Conservation (phyloP, 352 stramenopile genomes). For the Pythium brachiatum region DNA sequence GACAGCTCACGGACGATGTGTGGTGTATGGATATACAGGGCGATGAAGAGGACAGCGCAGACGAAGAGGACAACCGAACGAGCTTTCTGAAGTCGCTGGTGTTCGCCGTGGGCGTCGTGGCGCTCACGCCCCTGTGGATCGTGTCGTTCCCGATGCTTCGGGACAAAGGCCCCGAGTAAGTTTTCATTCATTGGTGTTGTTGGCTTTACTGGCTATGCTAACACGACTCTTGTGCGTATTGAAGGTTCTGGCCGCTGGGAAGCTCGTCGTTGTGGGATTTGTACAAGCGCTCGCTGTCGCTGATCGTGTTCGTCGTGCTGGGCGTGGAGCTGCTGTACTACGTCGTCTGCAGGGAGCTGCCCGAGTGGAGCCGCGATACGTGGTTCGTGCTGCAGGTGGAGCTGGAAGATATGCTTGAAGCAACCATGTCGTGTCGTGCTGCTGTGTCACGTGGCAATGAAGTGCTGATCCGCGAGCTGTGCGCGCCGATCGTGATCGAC, state of each 20-base stretch:
- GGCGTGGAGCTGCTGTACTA: constrained; percentile 58
- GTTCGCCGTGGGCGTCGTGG: constrained; percentile 53
- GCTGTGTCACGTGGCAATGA: constrained; percentile 45
- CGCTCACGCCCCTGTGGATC: constrained; percentile 56
- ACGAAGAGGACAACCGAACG: constrained; percentile 11
- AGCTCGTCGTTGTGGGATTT: constrained; percentile 56
- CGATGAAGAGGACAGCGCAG: constrained; percentile 2
- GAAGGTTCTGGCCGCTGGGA: constrained; percentile 68
- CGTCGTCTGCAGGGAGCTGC: constrained; percentile 55
- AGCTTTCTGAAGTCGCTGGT: constrained; percentile 51
- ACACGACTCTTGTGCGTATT: background rate
- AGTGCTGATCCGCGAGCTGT: constrained; percentile 52
- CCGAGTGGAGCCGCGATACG: constrained; percentile 37
- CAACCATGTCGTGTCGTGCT: constrained; percentile 35
- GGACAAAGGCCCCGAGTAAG: constrained; percentile 51
- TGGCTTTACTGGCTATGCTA: background rate
- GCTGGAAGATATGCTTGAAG: constrained; percentile 35
- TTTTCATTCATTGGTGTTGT: constrained; percentile 4
- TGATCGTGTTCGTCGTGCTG: constrained; percentile 46
- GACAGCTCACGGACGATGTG: background rate
- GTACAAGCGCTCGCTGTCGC: constrained; percentile 37
- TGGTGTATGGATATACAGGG: constrained; percentile 4
- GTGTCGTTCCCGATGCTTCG: constrained; percentile 50
- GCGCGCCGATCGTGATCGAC: constrained; percentile 54
- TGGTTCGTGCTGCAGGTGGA: constrained; percentile 42